phyloP scores from a whole-genome alignment of 371 early-diverging fungal species.

The Apophysomyces variabilis region DNA sequence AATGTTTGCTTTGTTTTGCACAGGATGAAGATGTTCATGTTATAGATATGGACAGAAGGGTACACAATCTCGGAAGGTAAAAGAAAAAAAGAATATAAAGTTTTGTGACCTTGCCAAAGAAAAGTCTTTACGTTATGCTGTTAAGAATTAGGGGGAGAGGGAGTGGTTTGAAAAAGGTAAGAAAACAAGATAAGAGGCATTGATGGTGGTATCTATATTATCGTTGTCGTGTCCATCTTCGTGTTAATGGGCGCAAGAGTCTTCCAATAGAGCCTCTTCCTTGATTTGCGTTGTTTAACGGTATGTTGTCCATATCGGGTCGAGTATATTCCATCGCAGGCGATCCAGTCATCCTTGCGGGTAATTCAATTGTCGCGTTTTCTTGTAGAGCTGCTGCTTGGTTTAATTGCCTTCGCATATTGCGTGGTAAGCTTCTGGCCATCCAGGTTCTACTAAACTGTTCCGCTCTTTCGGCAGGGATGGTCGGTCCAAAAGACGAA shows the following conservation, averaged over 20 bases:
- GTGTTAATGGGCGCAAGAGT: not conserved
- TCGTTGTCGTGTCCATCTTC: not conserved
- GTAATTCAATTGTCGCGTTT: constrained; percentile 5
- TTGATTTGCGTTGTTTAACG: not conserved
- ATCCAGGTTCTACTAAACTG: constrained; percentile 53
- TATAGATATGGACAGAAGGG: no score
- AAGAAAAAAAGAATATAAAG: not conserved
- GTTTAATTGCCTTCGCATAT: constrained; percentile 50
- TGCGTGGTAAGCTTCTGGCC: constrained; percentile 50
- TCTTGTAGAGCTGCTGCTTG: constrained; percentile 24
- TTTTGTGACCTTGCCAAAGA: not conserved
- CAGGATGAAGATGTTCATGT: no score
- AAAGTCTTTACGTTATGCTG: not conserved
- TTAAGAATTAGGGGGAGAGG: not conserved
- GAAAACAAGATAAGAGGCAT: not conserved
- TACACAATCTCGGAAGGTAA: no score
- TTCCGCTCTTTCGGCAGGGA: constrained; percentile 44
- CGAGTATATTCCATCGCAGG: not conserved
- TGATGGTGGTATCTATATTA: not conserved
- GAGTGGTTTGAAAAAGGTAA: not conserved
- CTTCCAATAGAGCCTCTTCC: not conserved
- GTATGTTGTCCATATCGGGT: not conserved
- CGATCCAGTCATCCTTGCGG: constrained; percentile 12
- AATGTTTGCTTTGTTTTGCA: not conserved
- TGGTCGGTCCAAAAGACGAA: constrained; percentile 49